Evolutionary conservation across 805 yeast genomes (phyloP).

Genomic region (Kazachstania psychrophila): DNA sequence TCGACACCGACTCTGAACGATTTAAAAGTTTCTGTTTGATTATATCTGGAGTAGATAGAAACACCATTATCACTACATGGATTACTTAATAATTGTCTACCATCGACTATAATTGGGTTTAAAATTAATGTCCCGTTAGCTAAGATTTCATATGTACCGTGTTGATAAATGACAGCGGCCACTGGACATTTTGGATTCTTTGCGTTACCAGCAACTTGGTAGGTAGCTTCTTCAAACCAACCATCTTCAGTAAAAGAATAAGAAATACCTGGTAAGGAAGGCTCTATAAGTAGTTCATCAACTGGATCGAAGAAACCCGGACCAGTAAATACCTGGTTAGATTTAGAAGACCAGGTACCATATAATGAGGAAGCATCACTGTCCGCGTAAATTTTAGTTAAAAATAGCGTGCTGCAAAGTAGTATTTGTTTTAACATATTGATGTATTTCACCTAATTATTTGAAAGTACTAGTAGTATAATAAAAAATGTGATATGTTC

Average conservation of each 20-base stretch:
- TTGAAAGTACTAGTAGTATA: too few relatives aligned
- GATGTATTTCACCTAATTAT: too few relatives aligned
- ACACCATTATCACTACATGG: slow-evolving; percentile 66
- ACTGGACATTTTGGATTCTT: slow-evolving; percentile 70
- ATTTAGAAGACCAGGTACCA: slow-evolving; percentile 95
- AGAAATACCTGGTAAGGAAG: slow-evolving; percentile 89
- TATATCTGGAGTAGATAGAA: slow-evolving; percentile 63
- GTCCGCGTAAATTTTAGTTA: neutral
- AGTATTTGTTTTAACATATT: neutral
- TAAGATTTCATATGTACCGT: slow-evolving; percentile 63
- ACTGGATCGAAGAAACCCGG: slow-evolving; percentile 95
- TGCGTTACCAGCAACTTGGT: slow-evolving; percentile 66
- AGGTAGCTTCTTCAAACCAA: slow-evolving; percentile 78
- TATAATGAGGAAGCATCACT: slow-evolving; percentile 3
- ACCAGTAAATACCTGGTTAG: slow-evolving; percentile 92
- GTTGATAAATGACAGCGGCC: slow-evolving; percentile 80
- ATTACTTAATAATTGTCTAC: slow-evolving; percentile 79
- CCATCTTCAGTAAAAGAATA: slow-evolving; percentile 93
- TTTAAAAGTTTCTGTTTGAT: slow-evolving; percentile 52
- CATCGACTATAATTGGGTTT: slow-evolving; percentile 76
- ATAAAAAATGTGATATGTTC: too few relatives aligned
- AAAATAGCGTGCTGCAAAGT: neutral
- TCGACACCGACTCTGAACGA: slow-evolving; percentile 55
- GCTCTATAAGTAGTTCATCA: slow-evolving; percentile 89
- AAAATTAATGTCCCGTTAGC: slow-evolving; percentile 60